Percentiles rank a stretch among this genome's conserved stretches.
phyloP scores from a whole-genome alignment of 2,329 filamentous ascomycete genomes.

The Tolypocladium ophioglossoides region DNA sequence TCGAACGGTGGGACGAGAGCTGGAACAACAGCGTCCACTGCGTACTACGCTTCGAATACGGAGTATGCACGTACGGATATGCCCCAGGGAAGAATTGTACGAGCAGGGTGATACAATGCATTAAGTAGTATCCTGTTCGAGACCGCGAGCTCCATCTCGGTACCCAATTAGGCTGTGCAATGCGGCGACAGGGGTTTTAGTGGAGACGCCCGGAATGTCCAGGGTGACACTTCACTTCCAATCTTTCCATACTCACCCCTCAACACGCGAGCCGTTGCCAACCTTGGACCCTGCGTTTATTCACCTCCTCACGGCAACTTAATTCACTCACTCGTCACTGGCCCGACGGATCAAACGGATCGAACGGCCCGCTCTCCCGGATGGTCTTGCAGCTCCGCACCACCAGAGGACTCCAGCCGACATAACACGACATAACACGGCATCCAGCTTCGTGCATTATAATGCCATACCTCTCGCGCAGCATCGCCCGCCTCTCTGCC shows the following conservation, averaged over 20 bases:
- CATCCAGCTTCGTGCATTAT: background rate
- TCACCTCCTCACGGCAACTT: background rate
- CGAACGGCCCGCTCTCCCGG: background rate
- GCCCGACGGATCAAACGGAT: background rate
- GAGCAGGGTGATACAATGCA: background rate
- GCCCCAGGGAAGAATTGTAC: no score
- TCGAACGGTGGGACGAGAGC: background rate
- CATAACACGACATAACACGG: background rate
- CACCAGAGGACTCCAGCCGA: background rate
- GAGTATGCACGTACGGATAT: background rate
- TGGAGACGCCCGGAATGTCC: background rate
- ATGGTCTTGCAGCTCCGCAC: background rate
- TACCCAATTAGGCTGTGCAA: background rate
- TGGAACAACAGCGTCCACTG: background rate
- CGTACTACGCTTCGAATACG: background rate
- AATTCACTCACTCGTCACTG: background rate
- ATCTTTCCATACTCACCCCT: background rate
- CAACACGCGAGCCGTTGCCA: background rate
- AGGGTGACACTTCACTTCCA: background rate
- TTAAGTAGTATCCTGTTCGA: background rate
- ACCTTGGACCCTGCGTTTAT: background rate
- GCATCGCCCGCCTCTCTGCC: background rate
- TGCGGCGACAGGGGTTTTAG: background rate
- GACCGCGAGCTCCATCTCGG: background rate
- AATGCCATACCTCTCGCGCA: background rate